Percentiles rank a stretch among this genome's conserved stretches.
These are phyloP conservation scores for Hemileccinum impolitum DNA, from an alignment of 768 basidiomycete genomes.

Conservation along the genomic window DNA sequence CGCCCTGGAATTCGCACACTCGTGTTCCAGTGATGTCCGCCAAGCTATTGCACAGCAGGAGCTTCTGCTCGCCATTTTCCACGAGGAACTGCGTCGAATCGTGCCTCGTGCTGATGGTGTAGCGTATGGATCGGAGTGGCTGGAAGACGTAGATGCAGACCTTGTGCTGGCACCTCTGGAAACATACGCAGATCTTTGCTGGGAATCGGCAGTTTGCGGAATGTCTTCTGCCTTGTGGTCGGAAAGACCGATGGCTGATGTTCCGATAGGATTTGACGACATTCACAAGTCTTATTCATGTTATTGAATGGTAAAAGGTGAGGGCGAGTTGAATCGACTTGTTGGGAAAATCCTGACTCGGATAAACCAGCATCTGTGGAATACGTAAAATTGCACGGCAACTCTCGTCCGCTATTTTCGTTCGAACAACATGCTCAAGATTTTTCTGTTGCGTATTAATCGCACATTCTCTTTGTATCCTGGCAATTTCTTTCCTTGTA, in stretches of 20 bases:
- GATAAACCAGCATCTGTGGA: not conserved
- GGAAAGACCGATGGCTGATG: slow-evolving; percentile 23
- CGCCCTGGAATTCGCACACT: slow-evolving; percentile 18
- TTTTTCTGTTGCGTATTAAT: not conserved
- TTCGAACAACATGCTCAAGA: slow-evolving; percentile 6
- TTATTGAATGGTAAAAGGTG: slow-evolving; percentile 12
- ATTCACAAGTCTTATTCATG: slow-evolving; percentile 5
- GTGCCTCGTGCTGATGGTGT: slow-evolving; percentile 12
- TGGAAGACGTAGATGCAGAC: slow-evolving; percentile 27
- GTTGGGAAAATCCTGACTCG: not conserved
- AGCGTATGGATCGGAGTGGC: slow-evolving; percentile 24
- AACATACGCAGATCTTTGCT: slow-evolving; percentile 29
- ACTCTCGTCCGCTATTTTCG: slow-evolving; percentile 2
- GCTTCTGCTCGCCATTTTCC: slow-evolving; percentile 31
- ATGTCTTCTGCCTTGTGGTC: slow-evolving; percentile 1
- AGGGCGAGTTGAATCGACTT: not conserved
- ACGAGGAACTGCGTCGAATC: slow-evolving; percentile 26
- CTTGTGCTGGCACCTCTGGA: slow-evolving; percentile 27
- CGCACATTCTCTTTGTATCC: slow-evolving; percentile 4
- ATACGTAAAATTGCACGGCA: not conserved
- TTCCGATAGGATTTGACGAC: slow-evolving; percentile 29
- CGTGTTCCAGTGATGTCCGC: slow-evolving; percentile 32
- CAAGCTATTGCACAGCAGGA: slow-evolving; percentile 33
- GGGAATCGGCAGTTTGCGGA: slow-evolving; percentile 27
- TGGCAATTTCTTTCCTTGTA: slow-evolving; percentile 1